Evolutionary conservation across 805 yeast genomes (phyloP).

Genomic region (Candida orba): DNA sequence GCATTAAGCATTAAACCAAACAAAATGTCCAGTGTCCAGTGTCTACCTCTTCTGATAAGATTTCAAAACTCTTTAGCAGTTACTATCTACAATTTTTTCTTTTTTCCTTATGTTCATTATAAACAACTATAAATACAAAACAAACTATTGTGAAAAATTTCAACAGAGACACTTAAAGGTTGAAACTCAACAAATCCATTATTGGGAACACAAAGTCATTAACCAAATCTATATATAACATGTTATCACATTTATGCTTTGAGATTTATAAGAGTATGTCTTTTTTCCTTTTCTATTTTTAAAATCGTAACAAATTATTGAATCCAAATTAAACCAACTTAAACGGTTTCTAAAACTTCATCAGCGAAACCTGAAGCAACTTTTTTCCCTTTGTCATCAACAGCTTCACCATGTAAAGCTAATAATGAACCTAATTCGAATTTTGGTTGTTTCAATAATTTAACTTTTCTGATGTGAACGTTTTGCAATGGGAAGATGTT

Average conservation of each 20-base stretch:
- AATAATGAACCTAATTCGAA: constrained; percentile 94
- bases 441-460: constrained; percentile 97
- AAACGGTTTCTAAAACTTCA: constrained; percentile 95
- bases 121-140: constrained; percentile 8
- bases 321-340: constrained; percentile 57
- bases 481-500: constrained; percentile 96
- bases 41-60: no score
- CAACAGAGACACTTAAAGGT: constrained; percentile 67
- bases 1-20: no score
- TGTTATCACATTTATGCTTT: constrained; percentile 43
- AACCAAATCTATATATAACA: constrained; percentile 88
- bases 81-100: background rate
- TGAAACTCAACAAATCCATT: constrained; percentile 47
- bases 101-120: constrained; percentile 7
- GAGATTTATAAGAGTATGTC: constrained; percentile 1
- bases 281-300: constrained; percentile 36
- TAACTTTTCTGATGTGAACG: constrained; percentile 98
- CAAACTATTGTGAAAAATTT: constrained; percentile 34
- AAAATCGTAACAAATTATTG: constrained; percentile 97
- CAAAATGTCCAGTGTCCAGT: no score
- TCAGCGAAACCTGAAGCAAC: constrained; percentile 95
- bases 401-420: constrained; percentile 94
- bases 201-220: constrained; percentile 48
- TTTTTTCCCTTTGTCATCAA: constrained; percentile 97
- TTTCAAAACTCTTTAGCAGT: no score